Evolutionary conservation across 495 filamentous ascomycete species (phyloP).

Genomic region (Neurospora hispaniola): DNA sequence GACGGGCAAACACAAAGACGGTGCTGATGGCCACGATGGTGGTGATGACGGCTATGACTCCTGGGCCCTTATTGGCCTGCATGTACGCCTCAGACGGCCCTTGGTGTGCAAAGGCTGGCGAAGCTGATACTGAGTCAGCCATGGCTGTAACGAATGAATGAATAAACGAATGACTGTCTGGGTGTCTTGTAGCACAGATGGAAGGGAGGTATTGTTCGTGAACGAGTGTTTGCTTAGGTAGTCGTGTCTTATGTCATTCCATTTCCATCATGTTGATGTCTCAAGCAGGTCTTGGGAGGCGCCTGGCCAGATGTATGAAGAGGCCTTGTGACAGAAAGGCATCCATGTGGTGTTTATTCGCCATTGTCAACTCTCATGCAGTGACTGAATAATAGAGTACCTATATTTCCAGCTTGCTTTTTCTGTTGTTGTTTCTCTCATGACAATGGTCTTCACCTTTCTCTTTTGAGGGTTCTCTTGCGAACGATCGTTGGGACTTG

Average conservation of each 20-base stretch:
- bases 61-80: slow-evolving; percentile 11
- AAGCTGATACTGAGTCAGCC: not conserved
- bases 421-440: not conserved
- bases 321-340: not conserved
- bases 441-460: not conserved
- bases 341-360: not conserved
- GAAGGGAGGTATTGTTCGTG: not conserved
- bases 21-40: slow-evolving; percentile 11
- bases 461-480: not conserved
- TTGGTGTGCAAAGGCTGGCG: not conserved
- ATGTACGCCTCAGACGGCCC: not conserved
- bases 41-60: slow-evolving; percentile 5
- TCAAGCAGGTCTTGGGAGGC: not conserved
- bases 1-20: slow-evolving; percentile 17
- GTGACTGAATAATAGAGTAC: not conserved
- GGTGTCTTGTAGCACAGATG: not conserved
- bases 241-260: not conserved
- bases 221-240: not conserved
- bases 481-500: not conserved
- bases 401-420: not conserved
- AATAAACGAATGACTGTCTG: not conserved
- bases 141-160: not conserved
- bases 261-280: not conserved
- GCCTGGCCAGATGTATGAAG: not conserved
- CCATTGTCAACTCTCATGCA: not conserved